Conservation (phyloP, 1,284 basidiomycete species). For the Ceratobasidium sp. region DNA sequence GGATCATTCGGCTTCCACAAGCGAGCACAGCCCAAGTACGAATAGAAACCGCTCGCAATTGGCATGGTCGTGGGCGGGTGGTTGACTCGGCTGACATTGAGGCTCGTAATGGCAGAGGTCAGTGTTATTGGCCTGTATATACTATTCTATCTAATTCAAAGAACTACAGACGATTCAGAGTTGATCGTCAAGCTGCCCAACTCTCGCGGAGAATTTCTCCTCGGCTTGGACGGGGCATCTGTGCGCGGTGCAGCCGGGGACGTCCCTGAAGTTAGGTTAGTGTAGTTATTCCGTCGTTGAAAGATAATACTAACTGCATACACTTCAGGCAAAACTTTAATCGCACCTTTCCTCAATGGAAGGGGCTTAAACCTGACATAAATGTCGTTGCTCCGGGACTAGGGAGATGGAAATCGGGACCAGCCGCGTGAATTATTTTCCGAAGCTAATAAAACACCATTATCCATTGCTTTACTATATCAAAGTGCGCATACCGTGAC, state of each 20-base stretch:
- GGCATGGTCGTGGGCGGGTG: constrained; percentile 24
- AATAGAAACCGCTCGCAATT: constrained; percentile 35
- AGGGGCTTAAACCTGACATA: constrained; percentile 4
- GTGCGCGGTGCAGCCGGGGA: constrained; percentile 28
- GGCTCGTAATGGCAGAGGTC: constrained; percentile 34
- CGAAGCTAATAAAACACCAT: not conserved
- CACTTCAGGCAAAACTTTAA: constrained; percentile 38
- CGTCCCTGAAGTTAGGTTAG: constrained; percentile 22
- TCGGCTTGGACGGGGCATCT: constrained; percentile 37
- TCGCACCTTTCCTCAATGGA: constrained; percentile 33
- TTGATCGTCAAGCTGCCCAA: constrained; percentile 25
- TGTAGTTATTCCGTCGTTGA: not conserved
- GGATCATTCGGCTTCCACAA: constrained; percentile 21
- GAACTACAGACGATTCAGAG: constrained; percentile 18
- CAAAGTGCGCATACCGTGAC: not conserved
- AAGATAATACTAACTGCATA: not conserved
- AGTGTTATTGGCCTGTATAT: not conserved
- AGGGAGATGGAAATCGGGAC: constrained; percentile 40
- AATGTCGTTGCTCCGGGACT: constrained; percentile 16
- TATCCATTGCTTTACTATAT: no score
- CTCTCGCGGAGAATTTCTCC: constrained; percentile 33
- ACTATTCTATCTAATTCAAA: not conserved
- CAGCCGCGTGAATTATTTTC: constrained; percentile 17
- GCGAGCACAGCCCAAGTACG: constrained; percentile 8
- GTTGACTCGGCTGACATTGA: constrained; percentile 11